These are phyloP conservation scores for Tuber microsphaerosporum DNA, from an alignment of 495 filamentous ascomycete species.

Conservation along the genomic window DNA sequence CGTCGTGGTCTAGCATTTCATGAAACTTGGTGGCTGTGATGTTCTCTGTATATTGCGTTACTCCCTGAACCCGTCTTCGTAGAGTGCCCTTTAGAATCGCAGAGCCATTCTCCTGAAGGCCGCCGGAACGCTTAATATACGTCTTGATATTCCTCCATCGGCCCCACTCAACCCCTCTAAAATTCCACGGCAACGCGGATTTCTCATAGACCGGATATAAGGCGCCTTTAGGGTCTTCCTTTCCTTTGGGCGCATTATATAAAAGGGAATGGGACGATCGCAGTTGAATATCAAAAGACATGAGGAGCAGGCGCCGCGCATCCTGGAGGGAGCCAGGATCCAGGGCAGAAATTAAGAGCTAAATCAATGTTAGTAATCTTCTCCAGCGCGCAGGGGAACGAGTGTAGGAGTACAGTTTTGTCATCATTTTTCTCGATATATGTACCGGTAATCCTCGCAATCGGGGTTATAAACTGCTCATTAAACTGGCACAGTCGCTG, in stretches of 20 bases:
- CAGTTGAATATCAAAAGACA: constrained; percentile 30
- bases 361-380: constrained; percentile 12
- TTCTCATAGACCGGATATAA: constrained; percentile 31
- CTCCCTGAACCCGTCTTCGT: neutral
- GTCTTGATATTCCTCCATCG: constrained; percentile 35
- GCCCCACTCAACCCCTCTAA: constrained; percentile 35
- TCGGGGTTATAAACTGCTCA: constrained; percentile 28
- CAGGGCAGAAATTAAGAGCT: constrained; percentile 36
- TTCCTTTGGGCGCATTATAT: constrained; percentile 18
- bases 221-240: constrained; percentile 15
- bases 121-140: neutral
- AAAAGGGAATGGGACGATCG: constrained; percentile 30
- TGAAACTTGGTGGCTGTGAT: constrained; percentile 6
- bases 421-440: constrained; percentile 35
- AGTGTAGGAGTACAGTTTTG: constrained; percentile 21
- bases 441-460: constrained; percentile 37
- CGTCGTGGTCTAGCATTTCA: constrained; percentile 19
- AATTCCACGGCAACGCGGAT: constrained; percentile 32
- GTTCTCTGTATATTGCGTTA: neutral
- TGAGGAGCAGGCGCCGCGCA: constrained; percentile 38
- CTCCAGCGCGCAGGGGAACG: neutral
- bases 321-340: constrained; percentile 31
- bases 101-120: neutral
- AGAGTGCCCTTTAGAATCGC: neutral
- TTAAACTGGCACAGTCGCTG: constrained; percentile 28